phyloP scores from a whole-genome alignment of 306 rosid species.

The Gillenia trifoliata region DNA sequence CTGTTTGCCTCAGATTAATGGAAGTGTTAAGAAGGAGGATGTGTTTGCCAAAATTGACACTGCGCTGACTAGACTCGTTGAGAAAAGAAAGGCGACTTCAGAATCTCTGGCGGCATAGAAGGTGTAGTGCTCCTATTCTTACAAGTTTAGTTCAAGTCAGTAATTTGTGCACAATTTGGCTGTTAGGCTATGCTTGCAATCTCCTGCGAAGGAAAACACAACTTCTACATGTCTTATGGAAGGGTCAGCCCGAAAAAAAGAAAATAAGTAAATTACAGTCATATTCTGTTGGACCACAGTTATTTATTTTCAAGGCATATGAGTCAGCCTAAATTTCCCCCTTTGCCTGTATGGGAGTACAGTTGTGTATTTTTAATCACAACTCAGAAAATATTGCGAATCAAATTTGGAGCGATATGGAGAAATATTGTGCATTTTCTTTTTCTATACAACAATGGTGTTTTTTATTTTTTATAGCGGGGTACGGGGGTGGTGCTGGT shows the following conservation, averaged over 20 bases:
- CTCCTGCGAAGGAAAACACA: neutral
- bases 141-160: neutral
- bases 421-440: neutral
- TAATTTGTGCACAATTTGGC: neutral
- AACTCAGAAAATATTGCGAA: neutral
- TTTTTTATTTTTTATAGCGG: too few relatives aligned
- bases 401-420: neutral
- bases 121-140: conserved; percentile 6
- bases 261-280: neutral
- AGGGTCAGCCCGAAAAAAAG: neutral
- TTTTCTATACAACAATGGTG: neutral
- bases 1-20: conserved; percentile 24
- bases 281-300: neutral
- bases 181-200: neutral
- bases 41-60: conserved; percentile 71
- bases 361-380: neutral
- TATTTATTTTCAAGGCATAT: neutral
- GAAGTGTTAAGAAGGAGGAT: conserved; percentile 49
- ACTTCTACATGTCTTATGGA: neutral
- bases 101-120: conserved; percentile 48
- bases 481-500: too few relatives aligned
- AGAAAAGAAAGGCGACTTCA: conserved; percentile 42
- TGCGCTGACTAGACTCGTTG: conserved; percentile 44
- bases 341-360: neutral
- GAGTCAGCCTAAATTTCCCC: neutral